phyloP scores from a whole-genome alignment of 2,329 filamentous ascomycete genomes.

The Aspergillus ruber region DNA sequence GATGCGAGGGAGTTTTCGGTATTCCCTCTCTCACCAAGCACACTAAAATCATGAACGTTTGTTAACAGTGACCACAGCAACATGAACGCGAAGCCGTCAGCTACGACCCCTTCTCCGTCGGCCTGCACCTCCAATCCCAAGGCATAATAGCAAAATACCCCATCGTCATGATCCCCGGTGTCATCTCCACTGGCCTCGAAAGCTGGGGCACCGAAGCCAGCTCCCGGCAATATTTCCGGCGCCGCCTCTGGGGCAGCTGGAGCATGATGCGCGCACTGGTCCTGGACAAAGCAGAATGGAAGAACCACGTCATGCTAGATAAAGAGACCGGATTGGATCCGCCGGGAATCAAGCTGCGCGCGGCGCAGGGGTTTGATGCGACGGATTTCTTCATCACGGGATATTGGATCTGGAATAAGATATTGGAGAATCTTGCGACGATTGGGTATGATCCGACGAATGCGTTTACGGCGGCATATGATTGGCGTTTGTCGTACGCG shows the following conservation, averaged over 20 bases:
- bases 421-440: conserved; percentile 90
- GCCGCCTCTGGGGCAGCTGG: conserved; percentile 95
- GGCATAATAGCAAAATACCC: conserved; percentile 78
- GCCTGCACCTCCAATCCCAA: conserved; percentile 71
- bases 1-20: conserved; percentile 83
- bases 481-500: conserved; percentile 86
- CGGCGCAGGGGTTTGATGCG: conserved; percentile 93
- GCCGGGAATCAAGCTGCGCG: conserved; percentile 78
- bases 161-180: conserved; percentile 93
- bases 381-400: conserved; percentile 77
- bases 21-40: conserved; percentile 24
- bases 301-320: conserved; percentile 94
- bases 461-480: conserved; percentile 65
- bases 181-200: conserved; percentile 94
- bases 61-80: conserved; percentile 43
- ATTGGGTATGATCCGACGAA: conserved; percentile 88
- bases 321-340: conserved; percentile 86
- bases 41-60: not conserved
- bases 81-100: conserved; percentile 80
- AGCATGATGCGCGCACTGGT: conserved; percentile 96
- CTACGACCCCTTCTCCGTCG: conserved; percentile 91
- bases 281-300: conserved; percentile 89
- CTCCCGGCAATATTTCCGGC: conserved; percentile 86
- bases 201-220: conserved; percentile 87
- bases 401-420: conserved; percentile 99